Evolutionary conservation across 2,329 filamentous ascomycete genomes (phyloP).

Genomic region (Pseudocercospora fuligena): DNA sequence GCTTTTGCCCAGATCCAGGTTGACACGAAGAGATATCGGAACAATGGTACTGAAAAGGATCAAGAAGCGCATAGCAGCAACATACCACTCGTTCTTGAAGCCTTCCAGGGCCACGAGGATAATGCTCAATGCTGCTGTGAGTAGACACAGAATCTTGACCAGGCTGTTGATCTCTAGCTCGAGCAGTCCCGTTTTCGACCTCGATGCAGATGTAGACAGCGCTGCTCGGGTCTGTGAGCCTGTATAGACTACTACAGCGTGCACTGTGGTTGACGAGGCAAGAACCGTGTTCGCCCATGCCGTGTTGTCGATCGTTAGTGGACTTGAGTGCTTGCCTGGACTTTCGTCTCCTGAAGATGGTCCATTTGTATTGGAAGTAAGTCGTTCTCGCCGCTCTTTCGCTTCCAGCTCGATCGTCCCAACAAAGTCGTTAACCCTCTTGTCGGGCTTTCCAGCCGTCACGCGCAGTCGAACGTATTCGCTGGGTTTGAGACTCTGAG

Average conservation of each 20-base stretch:
- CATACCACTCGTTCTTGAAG: slow-evolving; percentile 80
- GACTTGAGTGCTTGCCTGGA: slow-evolving; percentile 56
- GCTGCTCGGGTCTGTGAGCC: slow-evolving; percentile 93
- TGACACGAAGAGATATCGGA: slow-evolving; percentile 93
- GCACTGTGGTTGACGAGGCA: slow-evolving; percentile 85
- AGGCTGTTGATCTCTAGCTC: slow-evolving; percentile 97
- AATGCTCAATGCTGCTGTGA: slow-evolving; percentile 85
- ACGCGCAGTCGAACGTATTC: slow-evolving; percentile 72
- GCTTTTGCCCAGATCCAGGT: slow-evolving; percentile 95
- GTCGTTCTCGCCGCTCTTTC: slow-evolving; percentile 54
- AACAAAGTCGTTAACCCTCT: slow-evolving; percentile 90
- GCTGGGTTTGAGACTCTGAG: slow-evolving; percentile 73
- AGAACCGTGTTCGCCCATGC: slow-evolving; percentile 99
- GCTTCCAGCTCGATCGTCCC: slow-evolving; percentile 81
- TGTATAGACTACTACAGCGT: slow-evolving; percentile 92
- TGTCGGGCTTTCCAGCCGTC: slow-evolving; percentile 87
- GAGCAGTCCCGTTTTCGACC: slow-evolving; percentile 90
- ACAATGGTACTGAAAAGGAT: slow-evolving; percentile 99
- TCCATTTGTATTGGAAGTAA: slow-evolving; percentile 37
- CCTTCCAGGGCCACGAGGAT: slow-evolving; percentile 86
- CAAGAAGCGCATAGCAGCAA: slow-evolving; percentile 96
- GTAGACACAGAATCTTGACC: slow-evolving; percentile 90
- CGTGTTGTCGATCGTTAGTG: slow-evolving; percentile 92
- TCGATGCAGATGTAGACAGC: slow-evolving; percentile 85
- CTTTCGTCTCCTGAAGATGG: slow-evolving; percentile 9